Conservation (phyloP, 108 stramenopile species). For the Cyclotella cryptica region DNA sequence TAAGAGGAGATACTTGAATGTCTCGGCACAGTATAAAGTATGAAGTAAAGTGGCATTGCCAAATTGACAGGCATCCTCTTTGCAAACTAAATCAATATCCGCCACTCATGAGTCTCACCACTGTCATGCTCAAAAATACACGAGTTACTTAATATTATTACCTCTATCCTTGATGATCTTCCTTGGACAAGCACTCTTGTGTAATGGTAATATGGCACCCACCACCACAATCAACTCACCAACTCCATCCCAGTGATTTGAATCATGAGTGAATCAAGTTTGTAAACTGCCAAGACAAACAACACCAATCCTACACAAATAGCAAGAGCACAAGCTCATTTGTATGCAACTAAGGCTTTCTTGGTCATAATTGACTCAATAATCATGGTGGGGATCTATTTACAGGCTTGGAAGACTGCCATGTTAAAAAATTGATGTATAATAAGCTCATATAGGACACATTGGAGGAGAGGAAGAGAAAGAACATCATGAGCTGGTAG, state of each 20-base stretch:
- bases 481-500: slow-evolving; percentile 55
- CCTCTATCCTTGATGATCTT: slow-evolving; percentile 60
- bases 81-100: slow-evolving; percentile 50
- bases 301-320: slow-evolving; percentile 71
- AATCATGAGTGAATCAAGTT: slow-evolving; percentile 58
- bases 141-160: slow-evolving; percentile 70
- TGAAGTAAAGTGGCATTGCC: slow-evolving; percentile 34
- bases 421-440: slow-evolving; percentile 84
- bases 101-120: slow-evolving; percentile 49
- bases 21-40: slow-evolving; percentile 57
- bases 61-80: slow-evolving; percentile 29
- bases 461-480: slow-evolving; percentile 58
- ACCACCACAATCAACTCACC: slow-evolving; percentile 65
- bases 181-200: slow-evolving; percentile 57
- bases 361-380: slow-evolving; percentile 63
- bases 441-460: slow-evolving; percentile 64
- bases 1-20: slow-evolving; percentile 71
- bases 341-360: slow-evolving; percentile 42
- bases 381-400: slow-evolving; percentile 78
- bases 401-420: slow-evolving; percentile 79
- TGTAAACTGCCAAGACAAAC: slow-evolving; percentile 66
- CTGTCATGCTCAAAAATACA: slow-evolving; percentile 63
- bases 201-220: slow-evolving; percentile 73
- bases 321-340: slow-evolving; percentile 64
- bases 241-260: slow-evolving; percentile 52